These are phyloP conservation scores for Elymus sibiricus DNA, from an alignment of 176 grass and related monocot species.

Conservation along the genomic window DNA sequence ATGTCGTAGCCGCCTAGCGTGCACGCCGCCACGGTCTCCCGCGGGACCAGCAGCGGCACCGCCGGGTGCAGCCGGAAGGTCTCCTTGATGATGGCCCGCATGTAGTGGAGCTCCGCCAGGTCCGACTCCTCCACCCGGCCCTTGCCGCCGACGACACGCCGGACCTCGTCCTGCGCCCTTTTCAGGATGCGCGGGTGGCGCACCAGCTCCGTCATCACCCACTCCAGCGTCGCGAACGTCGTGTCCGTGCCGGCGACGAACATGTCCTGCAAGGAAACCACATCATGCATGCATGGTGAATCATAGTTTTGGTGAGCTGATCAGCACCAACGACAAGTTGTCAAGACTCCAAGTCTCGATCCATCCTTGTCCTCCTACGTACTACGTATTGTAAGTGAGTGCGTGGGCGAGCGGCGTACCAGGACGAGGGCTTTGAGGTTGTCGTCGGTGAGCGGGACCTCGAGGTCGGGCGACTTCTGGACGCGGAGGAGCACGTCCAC, in stretches of 20 bases:
- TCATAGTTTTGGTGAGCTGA: too few relatives aligned
- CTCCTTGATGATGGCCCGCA: conserved; percentile 39
- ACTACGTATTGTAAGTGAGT: too few relatives aligned
- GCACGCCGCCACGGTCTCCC: conserved; percentile 28
- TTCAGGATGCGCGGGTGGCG: not conserved
- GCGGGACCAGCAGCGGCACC: conserved; percentile 29
- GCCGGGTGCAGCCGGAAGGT: conserved; percentile 44
- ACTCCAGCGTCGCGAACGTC: not conserved
- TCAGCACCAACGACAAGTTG: too few relatives aligned
- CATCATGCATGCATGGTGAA: not conserved
- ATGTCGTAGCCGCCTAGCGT: conserved; percentile 46
- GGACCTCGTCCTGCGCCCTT: conserved; percentile 26
- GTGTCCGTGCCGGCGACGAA: conserved; percentile 12
- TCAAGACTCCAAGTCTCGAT: too few relatives aligned
- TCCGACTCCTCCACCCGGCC: conserved; percentile 33
- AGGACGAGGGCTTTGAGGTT: conserved; percentile 18
- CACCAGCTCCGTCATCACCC: conserved; percentile 11
- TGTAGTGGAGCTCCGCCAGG: conserved; percentile 24
- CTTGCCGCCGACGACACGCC: conserved; percentile 22
- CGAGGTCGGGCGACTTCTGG: conserved; percentile 5
- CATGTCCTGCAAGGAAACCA: not conserved
- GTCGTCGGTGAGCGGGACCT: conserved; percentile 6
- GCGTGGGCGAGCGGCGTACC: not conserved
- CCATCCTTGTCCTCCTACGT: too few relatives aligned
- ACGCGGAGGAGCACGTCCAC: not conserved